Evolutionary conservation across 1,139 yeast species (phyloP), one percentile per base, ranked within the genome.

Genomic region (Candida tetrigidarum): DNA sequence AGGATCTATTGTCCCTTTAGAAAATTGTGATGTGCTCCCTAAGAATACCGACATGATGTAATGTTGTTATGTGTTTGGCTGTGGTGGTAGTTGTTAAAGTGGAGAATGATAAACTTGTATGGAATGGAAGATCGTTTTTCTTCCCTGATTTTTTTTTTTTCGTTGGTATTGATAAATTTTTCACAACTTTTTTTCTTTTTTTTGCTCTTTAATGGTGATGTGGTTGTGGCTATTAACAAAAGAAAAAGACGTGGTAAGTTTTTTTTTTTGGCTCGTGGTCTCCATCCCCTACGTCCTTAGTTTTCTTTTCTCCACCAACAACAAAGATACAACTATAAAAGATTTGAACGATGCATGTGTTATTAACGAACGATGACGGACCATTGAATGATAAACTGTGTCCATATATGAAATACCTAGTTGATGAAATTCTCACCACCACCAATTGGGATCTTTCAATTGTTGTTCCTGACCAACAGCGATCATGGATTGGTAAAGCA

Each of bases 401-500:
- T 41, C 97, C 97, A 1, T 93, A 92, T 64, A 77, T 93, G 52
- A 86, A 88, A 59, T 86, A 81, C 55, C 76, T 93, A 42, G 92
- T 89, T 10, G 86, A 86, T 52, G 89, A 89, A 44, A 76, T 93
- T 45, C 63, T 63, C 37, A 61, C 73, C 36, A 59, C 73, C 45
- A 87, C 96, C 11, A 83, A 87, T 58, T 93, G 98, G 98, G 81
- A 86, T 33, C 66, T 93, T 25, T 85, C 93, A 12, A 83, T 93
- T 22, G 92, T 86, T 25, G 85, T 93, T 4, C 98, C 98, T 11
- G 76, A 83, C 53, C 82, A 80, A 45, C 89, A 83, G 56, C 58
- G 96, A 55, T 91, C 97, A 9, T 93, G 99, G 99, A 92, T 91
- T 48, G 97, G 97, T 32, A 93, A 93, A 64, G 98, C 99, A 10